These are phyloP conservation scores for Penicillium hesseltinei DNA, from an alignment of 2,329 filamentous ascomycete genomes.

Conservation along the genomic window DNA sequence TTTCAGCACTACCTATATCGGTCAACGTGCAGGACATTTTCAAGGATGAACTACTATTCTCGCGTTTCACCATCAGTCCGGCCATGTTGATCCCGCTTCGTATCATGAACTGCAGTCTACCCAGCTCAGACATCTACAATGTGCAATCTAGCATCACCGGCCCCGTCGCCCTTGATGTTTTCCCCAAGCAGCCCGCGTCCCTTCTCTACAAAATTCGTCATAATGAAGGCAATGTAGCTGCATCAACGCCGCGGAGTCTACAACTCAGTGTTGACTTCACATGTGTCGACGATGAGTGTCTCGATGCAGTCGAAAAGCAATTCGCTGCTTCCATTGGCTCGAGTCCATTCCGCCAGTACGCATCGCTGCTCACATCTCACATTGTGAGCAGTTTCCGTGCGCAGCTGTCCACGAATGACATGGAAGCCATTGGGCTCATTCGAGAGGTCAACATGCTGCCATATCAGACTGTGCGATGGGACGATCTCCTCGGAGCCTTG, in stretches of 20 bases:
- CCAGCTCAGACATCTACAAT: conserved; percentile 65
- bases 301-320: conserved; percentile 45
- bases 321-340: conserved; percentile 50
- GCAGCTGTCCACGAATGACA: conserved; percentile 48
- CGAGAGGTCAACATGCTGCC: conserved; percentile 52
- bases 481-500: conserved; percentile 51
- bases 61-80: conserved; percentile 85
- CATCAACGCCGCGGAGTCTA: conserved; percentile 33
- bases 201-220: conserved; percentile 72
- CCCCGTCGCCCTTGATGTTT: conserved; percentile 59
- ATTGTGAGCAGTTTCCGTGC: conserved; percentile 49
- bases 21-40: conserved; percentile 98
- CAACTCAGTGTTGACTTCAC: conserved; percentile 72
- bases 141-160: conserved; percentile 50
- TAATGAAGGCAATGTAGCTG: conserved; percentile 15
- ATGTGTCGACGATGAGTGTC: conserved; percentile 71
- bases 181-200: conserved; percentile 76
- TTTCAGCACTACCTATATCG: conserved; percentile 76
- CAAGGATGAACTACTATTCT: conserved; percentile 77
- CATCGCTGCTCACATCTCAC: conserved; percentile 53
- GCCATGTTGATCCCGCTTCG: conserved; percentile 72
- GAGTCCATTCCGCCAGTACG: conserved; percentile 48
- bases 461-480: conserved; percentile 56
- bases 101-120: conserved; percentile 67
- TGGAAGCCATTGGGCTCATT: conserved; percentile 56